These are phyloP conservation scores for Ananas comosus DNA, from an alignment of 176 grass and related monocot genomes.

Conservation along the genomic window DNA sequence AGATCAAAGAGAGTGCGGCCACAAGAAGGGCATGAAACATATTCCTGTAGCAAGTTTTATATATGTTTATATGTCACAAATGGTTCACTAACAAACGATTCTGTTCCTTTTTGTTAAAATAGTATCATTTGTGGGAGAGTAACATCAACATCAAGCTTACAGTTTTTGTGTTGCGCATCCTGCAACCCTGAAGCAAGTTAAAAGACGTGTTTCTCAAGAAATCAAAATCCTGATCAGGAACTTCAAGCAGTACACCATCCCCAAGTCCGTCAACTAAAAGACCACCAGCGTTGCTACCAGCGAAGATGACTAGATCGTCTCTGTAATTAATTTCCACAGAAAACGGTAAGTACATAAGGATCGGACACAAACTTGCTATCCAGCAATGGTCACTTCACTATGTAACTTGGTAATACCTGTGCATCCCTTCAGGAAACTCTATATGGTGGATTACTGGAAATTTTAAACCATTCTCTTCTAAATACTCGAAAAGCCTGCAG, in stretches of 20 bases:
- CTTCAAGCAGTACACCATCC: conserved; percentile 81
- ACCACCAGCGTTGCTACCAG: conserved; percentile 69
- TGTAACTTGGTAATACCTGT: conserved; percentile 30
- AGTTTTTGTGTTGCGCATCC: conserved; percentile 99
- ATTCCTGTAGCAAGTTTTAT: conserved; percentile 43
- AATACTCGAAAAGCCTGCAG: conserved; percentile 84
- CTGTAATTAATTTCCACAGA: conserved; percentile 32
- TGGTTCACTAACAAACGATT: neutral
- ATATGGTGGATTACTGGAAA: conserved; percentile 90
- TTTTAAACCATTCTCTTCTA: conserved; percentile 63
- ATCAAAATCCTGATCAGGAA: conserved; percentile 69
- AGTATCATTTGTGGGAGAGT: neutral
- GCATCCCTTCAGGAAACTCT: conserved; percentile 51
- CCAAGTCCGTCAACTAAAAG: conserved; percentile 96
- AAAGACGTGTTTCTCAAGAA: conserved; percentile 92
- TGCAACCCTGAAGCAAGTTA: conserved; percentile 96
- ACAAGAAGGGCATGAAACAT: conserved; percentile 91
- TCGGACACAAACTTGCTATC: too few relatives aligned
- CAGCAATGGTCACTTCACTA: too few relatives aligned
- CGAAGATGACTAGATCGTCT: conserved; percentile 89
- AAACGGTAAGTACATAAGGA: conserved; percentile 17
- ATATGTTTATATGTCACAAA: neutral
- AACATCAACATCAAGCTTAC: conserved; percentile 28
- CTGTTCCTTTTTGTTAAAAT: neutral
- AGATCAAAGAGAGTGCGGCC: conserved; percentile 88